Evolutionary conservation across 148 eudicot genomes (phyloP).

Genomic region (Nepenthes mirabilis): DNA sequence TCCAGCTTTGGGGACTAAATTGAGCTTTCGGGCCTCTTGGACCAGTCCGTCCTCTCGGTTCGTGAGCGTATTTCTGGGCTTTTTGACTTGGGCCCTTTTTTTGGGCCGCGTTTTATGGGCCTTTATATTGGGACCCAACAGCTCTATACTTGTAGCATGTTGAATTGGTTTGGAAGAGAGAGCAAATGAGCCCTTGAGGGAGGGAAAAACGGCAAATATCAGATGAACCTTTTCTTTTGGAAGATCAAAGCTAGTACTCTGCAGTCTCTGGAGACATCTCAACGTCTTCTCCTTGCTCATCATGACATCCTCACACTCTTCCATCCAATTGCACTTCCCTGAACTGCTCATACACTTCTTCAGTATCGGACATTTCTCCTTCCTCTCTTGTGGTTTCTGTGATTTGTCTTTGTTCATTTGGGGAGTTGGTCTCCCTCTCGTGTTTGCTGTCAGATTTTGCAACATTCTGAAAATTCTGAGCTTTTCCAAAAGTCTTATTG

Average conservation of each 20-base stretch:
- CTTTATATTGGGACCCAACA: no score
- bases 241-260: constrained; percentile 77
- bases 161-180: not conserved
- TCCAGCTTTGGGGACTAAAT: no score
- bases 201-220: not conserved
- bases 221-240: constrained; percentile 85
- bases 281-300: constrained; percentile 68
- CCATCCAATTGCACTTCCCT: constrained; percentile 99
- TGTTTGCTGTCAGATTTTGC: constrained; percentile 40
- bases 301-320: constrained; percentile 99
- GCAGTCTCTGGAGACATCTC: constrained; percentile 78
- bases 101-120: no score
- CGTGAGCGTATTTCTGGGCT: no score
- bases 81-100: no score
- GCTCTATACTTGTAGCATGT: no score
- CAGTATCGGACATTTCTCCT: constrained; percentile 98
- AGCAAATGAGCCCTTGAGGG: not conserved
- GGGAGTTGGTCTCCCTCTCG: constrained; percentile 40
- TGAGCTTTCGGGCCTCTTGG: no score
- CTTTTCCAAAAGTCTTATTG: constrained; percentile 49
- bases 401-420: constrained; percentile 35
- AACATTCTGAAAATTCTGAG: constrained; percentile 21
- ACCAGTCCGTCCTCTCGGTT: no score
- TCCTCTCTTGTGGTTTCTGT: constrained; percentile 71
- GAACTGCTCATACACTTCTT: constrained; percentile 95